Percentiles rank a stretch among this genome's conserved stretches.
These are phyloP conservation scores for Aspergillus fructus DNA, from an alignment of 2,329 filamentous ascomycete species.

Conservation along the genomic window DNA sequence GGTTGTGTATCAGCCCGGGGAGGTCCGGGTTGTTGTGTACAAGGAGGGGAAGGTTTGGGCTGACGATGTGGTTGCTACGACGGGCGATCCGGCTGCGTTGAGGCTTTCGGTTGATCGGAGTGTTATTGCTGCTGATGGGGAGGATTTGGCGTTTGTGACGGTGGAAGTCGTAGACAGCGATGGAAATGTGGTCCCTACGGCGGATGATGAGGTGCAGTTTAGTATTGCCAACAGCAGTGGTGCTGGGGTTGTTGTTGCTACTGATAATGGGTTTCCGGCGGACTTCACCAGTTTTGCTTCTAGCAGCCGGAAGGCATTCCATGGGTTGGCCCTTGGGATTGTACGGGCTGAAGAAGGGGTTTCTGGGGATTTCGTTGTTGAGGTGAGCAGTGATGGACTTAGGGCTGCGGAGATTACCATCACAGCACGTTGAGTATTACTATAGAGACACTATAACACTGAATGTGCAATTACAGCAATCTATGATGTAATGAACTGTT, in stretches of 20 bases:
- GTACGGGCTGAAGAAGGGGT: neutral
- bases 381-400: neutral
- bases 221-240: neutral
- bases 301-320: neutral
- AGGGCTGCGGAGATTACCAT: neutral
- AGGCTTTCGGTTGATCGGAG: neutral
- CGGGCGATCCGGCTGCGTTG: neutral
- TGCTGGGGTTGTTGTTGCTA: conserved; percentile 2
- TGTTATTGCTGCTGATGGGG: neutral
- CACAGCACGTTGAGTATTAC: too few species aligned
- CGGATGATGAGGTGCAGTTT: neutral
- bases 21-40: conserved; percentile 1
- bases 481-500: too few species aligned
- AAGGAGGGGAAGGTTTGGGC: conserved; percentile 5
- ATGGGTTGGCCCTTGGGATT: conserved; percentile 1
- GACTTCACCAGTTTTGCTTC: conserved; percentile 3
- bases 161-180: conserved; percentile 2
- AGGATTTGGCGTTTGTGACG: conserved; percentile 1
- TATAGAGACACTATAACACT: too few species aligned
- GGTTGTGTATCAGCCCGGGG: conserved; percentile 4
- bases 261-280: conserved; percentile 6
- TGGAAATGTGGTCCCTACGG: neutral
- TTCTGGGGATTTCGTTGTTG: neutral
- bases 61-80: neutral
- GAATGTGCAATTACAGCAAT: too few species aligned